Evolutionary conservation across 202 grass and related monocot species (phyloP).

Genomic region (Panicum hallii): DNA sequence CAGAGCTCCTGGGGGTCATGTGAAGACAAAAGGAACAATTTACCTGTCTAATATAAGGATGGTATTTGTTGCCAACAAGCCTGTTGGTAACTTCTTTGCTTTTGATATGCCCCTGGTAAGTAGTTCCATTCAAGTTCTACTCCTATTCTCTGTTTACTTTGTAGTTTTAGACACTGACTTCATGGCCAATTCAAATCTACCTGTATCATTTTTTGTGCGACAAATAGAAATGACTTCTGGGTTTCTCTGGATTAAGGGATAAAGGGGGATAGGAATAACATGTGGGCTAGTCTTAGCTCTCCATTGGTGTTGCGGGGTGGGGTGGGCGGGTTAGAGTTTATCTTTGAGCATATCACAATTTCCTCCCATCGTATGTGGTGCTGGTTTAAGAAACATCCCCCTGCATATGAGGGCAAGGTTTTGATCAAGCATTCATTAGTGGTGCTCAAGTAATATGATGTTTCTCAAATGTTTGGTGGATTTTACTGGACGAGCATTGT

Average conservation of each 20-base stretch:
- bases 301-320: too few species aligned
- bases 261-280: not conserved
- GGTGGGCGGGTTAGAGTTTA: too few species aligned
- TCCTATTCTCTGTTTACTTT: not conserved
- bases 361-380: too few species aligned
- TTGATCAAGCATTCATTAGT: not conserved
- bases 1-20: conserved; percentile 72
- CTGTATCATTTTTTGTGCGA: not conserved
- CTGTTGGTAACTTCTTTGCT: conserved; percentile 83
- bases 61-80: conserved; percentile 89
- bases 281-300: not conserved
- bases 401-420: not conserved
- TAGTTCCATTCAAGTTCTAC: not conserved
- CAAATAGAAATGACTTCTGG: not conserved
- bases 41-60: conserved; percentile 97
- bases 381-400: too few species aligned
- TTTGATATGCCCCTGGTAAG: conserved; percentile 95
- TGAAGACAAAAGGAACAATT: conserved; percentile 86
- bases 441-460: not conserved
- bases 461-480: not conserved
- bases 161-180: not conserved
- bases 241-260: not conserved
- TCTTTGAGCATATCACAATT: too few species aligned
- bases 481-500: not conserved
- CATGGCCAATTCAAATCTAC: not conserved